phyloP scores from a whole-genome alignment of 2,329 filamentous ascomycete species.

The Periconia sp. region DNA sequence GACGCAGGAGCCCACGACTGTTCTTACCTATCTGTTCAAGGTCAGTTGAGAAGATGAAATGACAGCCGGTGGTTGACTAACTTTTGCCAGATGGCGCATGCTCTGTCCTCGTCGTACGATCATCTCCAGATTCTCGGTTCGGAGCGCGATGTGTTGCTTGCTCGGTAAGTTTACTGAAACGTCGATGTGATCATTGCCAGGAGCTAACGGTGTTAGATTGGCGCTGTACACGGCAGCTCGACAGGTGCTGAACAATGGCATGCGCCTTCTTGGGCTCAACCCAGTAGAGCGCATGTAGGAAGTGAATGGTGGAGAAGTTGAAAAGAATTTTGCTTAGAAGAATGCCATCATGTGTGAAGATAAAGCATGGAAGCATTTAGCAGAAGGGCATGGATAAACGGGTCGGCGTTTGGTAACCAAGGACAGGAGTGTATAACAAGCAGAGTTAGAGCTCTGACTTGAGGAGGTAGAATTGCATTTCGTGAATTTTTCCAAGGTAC shows the following conservation, averaged over 20 bases:
- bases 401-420: neutral
- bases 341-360: neutral
- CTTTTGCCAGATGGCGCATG: constrained; percentile 71
- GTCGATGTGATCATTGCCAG: no score
- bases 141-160: constrained; percentile 68
- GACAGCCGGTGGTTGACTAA: neutral
- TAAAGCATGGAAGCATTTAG: neutral
- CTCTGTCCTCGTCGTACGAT: constrained; percentile 76
- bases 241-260: constrained; percentile 78
- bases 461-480: no score
- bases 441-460: neutral
- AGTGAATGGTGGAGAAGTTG: neutral
- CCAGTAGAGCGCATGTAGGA: constrained; percentile 62
- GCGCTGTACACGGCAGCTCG: constrained; percentile 74
- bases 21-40: constrained; percentile 77
- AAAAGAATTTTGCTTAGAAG: no score
- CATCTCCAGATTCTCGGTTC: constrained; percentile 75
- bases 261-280: constrained; percentile 75
- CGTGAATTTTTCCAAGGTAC: no score
- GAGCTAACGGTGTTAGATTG: constrained; percentile 8
- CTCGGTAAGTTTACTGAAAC: constrained; percentile 48
- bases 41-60: constrained; percentile 53
- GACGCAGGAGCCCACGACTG: constrained; percentile 73
- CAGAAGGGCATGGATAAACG: neutral
- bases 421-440: neutral